A percentile compares a stretch with the other conserved stretches of the same genome.
phyloP scores from a whole-genome alignment of 176 grass and related monocot genomes.

The Carex parvula region DNA sequence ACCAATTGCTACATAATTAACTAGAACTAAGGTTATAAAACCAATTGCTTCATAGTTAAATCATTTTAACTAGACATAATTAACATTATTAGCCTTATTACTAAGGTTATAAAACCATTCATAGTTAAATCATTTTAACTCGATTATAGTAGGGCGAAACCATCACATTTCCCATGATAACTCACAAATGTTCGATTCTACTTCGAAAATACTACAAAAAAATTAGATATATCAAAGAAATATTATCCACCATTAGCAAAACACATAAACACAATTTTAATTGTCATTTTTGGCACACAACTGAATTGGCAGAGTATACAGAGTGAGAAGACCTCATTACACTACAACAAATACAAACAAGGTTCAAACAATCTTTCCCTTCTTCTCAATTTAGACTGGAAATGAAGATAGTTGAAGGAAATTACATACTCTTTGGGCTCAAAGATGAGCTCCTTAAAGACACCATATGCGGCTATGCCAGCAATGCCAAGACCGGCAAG shows the following conservation, averaged over 20 bases:
- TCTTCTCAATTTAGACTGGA: slow-evolving; percentile 5
- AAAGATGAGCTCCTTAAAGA: slow-evolving; percentile 97
- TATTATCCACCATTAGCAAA: not conserved
- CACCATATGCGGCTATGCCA: slow-evolving; percentile 81
- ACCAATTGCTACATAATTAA: no score
- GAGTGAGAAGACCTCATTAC: not conserved
- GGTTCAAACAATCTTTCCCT: not conserved
- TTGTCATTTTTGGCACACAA: not conserved
- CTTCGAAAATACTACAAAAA: not conserved
- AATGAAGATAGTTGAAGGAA: slow-evolving; percentile 27
- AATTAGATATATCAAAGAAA: not conserved
- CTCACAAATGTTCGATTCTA: not conserved
- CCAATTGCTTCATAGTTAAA: not conserved
- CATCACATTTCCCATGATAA: not conserved
- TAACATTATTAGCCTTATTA: not conserved
- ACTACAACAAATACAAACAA: not conserved
- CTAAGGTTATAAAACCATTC: no score
- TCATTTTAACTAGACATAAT: not conserved
- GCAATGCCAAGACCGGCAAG: slow-evolving; percentile 86
- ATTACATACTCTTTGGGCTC: slow-evolving; percentile 88
- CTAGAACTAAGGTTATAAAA: not conserved
- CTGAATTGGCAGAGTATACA: not conserved
- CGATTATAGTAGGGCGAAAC: not conserved
- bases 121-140: no score
- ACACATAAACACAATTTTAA: not conserved